Percentiles rank a stretch among this genome's conserved stretches.
These are phyloP conservation scores for Debaryomyces robertsiae DNA, from an alignment of 1,139 yeast genomes.

Conservation along the genomic window DNA sequence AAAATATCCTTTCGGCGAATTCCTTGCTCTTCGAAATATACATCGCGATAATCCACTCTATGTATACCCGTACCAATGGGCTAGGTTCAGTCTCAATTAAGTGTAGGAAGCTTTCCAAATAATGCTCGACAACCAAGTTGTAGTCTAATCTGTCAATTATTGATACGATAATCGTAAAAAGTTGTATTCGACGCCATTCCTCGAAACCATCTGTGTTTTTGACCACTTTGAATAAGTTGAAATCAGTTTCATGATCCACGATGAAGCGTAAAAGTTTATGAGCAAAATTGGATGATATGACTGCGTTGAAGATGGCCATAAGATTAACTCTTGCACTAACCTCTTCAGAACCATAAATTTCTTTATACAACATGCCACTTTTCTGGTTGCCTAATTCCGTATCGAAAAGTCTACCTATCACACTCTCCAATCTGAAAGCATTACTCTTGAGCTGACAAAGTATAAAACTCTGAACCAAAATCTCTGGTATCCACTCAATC, in stretches of 20 bases:
- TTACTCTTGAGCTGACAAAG: conserved; percentile 59
- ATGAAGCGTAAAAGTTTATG: conserved; percentile 43
- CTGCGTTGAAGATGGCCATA: conserved; percentile 45
- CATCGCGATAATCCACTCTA: conserved; percentile 75
- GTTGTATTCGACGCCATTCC: conserved; percentile 63
- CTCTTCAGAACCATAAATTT: conserved; percentile 64
- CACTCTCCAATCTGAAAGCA: conserved; percentile 60
- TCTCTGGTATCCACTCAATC: conserved; percentile 55
- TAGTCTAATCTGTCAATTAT: conserved; percentile 29
- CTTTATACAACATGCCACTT: conserved; percentile 42
- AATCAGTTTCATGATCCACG: conserved; percentile 39
- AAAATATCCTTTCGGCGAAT: conserved; percentile 22
- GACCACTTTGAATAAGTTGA: conserved; percentile 49
- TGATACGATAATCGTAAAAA: conserved; percentile 54
- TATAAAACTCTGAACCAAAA: conserved; percentile 49
- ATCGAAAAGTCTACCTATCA: conserved; percentile 57
- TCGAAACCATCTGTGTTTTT: conserved; percentile 67
- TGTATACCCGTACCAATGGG: conserved; percentile 70
- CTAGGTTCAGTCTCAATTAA: conserved; percentile 60
- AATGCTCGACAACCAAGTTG: conserved; percentile 14
- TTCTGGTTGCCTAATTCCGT: conserved; percentile 24
- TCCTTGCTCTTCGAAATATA: conserved; percentile 26
- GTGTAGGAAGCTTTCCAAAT: conserved; percentile 25
- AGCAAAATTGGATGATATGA: conserved; percentile 38
- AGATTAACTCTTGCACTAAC: conserved; percentile 54